Conservation (phyloP, 257 asterid species). For the Ajuga chamaepitys region DNA sequence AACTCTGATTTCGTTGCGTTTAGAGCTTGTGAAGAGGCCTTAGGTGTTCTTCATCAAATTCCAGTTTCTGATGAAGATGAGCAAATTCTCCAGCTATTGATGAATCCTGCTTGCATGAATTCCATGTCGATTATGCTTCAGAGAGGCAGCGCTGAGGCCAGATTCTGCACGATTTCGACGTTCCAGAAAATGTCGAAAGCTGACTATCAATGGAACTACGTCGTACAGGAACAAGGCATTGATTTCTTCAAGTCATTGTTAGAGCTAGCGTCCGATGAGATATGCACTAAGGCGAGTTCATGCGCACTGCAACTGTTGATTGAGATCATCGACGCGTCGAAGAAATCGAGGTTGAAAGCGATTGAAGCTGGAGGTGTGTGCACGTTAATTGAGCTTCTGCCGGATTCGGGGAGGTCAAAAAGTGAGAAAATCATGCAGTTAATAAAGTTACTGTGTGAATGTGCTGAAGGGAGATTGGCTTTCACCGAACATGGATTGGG, state of each 20-base stretch:
- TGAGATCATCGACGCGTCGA: slow-evolving; percentile 44
- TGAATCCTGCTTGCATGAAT: slow-evolving; percentile 46
- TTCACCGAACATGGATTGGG: slow-evolving; percentile 70
- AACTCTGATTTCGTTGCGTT: slow-evolving; percentile 45
- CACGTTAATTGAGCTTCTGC: slow-evolving; percentile 64
- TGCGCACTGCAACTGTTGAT: slow-evolving; percentile 51
- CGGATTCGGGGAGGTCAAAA: slow-evolving; percentile 51
- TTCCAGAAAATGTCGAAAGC: slow-evolving; percentile 40
- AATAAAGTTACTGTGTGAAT: slow-evolving; percentile 59
- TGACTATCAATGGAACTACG: slow-evolving; percentile 37
- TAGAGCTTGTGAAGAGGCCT: slow-evolving; percentile 79
- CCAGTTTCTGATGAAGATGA: slow-evolving; percentile 37
- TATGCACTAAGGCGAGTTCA: slow-evolving; percentile 45
- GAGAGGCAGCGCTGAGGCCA: slow-evolving; percentile 66
- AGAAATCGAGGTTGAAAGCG: slow-evolving; percentile 54
- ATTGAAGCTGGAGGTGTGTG: slow-evolving; percentile 72
- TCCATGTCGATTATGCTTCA: slow-evolving; percentile 59
- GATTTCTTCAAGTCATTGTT: slow-evolving; percentile 71
- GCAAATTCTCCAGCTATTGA: slow-evolving; percentile 21
- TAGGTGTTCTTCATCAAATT: slow-evolving; percentile 37
- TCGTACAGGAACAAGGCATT: slow-evolving; percentile 48
- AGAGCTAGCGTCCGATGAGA: slow-evolving; percentile 66
- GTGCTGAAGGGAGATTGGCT: slow-evolving; percentile 78
- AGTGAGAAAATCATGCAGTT: slow-evolving; percentile 56
- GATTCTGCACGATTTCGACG: slow-evolving; percentile 44